Percentiles rank a stretch among this genome's conserved stretches.
These are phyloP conservation scores for Quillaja saponaria DNA, from an alignment of 306 rosid species.

Conservation along the genomic window DNA sequence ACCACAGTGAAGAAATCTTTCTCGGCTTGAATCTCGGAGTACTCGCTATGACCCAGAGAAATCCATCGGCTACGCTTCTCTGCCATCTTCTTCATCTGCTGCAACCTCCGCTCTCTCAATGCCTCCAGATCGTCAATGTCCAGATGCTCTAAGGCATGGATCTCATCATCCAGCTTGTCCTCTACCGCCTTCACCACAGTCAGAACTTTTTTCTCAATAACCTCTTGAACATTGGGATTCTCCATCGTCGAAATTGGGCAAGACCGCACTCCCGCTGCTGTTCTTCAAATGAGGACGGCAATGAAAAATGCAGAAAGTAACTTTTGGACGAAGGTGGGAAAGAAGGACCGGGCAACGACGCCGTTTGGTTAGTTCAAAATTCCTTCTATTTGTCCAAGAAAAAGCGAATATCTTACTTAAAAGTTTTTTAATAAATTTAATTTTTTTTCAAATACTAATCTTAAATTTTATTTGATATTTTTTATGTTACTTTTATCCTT, in stretches of 20 bases:
- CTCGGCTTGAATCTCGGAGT: conserved; percentile 73
- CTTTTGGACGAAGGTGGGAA: not conserved
- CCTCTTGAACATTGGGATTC: conserved; percentile 66
- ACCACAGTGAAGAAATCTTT: conserved; percentile 91
- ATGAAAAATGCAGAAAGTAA: not conserved
- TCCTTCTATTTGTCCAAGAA: no score
- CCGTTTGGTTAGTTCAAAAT: not conserved
- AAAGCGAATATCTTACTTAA: no score
- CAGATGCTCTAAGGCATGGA: conserved; percentile 79
- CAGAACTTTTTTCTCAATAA: conserved; percentile 77
- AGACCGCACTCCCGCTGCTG: conserved; percentile 20
- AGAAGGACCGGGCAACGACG: conserved; percentile 8
- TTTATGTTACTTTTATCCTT: no score
- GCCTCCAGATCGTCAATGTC: conserved; percentile 80
- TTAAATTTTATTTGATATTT: no score
- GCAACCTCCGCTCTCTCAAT: conserved; percentile 82
- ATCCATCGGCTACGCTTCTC: conserved; percentile 95
- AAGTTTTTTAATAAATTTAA: no score
- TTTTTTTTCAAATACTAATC: no score
- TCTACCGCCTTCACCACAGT: conserved; percentile 87
- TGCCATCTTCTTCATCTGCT: conserved; percentile 97
- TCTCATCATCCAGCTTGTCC: conserved; percentile 88
- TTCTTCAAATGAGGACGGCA: not conserved
- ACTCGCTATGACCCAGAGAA: conserved; percentile 85
- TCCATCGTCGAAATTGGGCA: conserved; percentile 51